Evolutionary conservation across 1,284 basidiomycete species (phyloP).

Genomic region (Peniophora sp.): DNA sequence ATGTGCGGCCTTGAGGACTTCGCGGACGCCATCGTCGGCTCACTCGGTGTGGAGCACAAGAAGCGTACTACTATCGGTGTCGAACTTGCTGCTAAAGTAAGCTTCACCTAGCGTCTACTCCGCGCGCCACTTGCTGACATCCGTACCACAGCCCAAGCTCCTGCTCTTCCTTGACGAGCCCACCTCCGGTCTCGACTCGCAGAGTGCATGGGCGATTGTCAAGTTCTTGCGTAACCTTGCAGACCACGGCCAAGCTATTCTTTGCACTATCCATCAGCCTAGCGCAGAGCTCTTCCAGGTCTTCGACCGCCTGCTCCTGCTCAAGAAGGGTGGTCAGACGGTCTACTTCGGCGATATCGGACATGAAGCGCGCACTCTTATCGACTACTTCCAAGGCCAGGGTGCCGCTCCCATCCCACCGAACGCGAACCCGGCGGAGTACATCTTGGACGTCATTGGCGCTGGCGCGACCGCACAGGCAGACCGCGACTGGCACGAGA

Average conservation of each 20-base stretch:
- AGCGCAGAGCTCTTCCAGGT: slow-evolving; percentile 66
- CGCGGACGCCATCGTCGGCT: slow-evolving; percentile 72
- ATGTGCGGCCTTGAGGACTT: slow-evolving; percentile 72
- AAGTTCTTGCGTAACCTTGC: slow-evolving; percentile 76
- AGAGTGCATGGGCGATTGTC: slow-evolving; percentile 84
- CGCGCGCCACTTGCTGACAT: background rate
- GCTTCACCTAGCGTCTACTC: slow-evolving; percentile 3
- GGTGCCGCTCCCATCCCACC: slow-evolving; percentile 36
- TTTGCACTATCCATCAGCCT: slow-evolving; percentile 70
- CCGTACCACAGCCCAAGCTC: slow-evolving; percentile 47
- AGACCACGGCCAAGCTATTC: slow-evolving; percentile 70
- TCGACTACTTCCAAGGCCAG: slow-evolving; percentile 63
- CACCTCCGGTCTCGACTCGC: slow-evolving; percentile 82
- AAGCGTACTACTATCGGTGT: slow-evolving; percentile 82
- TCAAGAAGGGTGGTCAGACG: slow-evolving; percentile 66
- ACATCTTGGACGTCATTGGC: slow-evolving; percentile 63
- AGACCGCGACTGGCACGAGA: slow-evolving; percentile 24
- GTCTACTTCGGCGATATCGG: slow-evolving; percentile 78
- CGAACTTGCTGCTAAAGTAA: slow-evolving; percentile 67
- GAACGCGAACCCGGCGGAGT: slow-evolving; percentile 50
- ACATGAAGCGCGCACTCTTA: slow-evolving; percentile 41
- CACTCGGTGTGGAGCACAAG: slow-evolving; percentile 67
- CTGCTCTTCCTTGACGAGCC: slow-evolving; percentile 81
- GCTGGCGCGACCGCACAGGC: slow-evolving; percentile 40
- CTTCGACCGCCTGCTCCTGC: slow-evolving; percentile 55